These are phyloP conservation scores for Mucor sp. DNA, from an alignment of 371 early-diverging fungal species.

Conservation along the genomic window DNA sequence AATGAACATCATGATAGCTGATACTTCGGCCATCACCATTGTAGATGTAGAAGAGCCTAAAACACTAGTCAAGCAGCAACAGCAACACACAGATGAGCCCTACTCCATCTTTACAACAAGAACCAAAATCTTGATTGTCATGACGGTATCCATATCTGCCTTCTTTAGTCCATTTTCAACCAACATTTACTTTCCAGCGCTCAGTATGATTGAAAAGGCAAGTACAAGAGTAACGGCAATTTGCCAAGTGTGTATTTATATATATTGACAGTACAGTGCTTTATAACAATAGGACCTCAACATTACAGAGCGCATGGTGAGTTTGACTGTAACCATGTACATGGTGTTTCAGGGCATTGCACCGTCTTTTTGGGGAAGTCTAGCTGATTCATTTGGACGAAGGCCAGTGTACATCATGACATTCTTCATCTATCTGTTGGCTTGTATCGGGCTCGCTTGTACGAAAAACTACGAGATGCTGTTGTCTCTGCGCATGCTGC, in stretches of 20 bases:
- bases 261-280: not conserved
- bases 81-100: not conserved
- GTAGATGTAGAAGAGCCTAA: not conserved
- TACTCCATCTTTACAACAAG: constrained; percentile 9
- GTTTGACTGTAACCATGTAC: constrained; percentile 41
- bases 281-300: not conserved
- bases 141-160: constrained; percentile 1
- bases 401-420: constrained; percentile 65
- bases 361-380: constrained; percentile 63
- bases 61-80: not conserved
- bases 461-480: constrained; percentile 50
- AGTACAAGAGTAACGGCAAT: no score
- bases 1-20: not conserved
- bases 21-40: not conserved
- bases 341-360: constrained; percentile 51
- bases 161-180: constrained; percentile 24
- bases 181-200: constrained; percentile 24
- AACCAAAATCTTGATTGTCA: constrained; percentile 3
- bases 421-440: constrained; percentile 59
- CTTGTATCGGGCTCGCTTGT: constrained; percentile 61
- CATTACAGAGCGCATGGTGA: constrained; percentile 15
- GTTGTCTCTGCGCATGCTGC: constrained; percentile 62
- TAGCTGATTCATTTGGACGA: constrained; percentile 67
- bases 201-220: not conserved
- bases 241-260: not conserved